Conservation (phyloP, 2,329 filamentous ascomycete species). For the Colletotrichum higginsianum region DNA sequence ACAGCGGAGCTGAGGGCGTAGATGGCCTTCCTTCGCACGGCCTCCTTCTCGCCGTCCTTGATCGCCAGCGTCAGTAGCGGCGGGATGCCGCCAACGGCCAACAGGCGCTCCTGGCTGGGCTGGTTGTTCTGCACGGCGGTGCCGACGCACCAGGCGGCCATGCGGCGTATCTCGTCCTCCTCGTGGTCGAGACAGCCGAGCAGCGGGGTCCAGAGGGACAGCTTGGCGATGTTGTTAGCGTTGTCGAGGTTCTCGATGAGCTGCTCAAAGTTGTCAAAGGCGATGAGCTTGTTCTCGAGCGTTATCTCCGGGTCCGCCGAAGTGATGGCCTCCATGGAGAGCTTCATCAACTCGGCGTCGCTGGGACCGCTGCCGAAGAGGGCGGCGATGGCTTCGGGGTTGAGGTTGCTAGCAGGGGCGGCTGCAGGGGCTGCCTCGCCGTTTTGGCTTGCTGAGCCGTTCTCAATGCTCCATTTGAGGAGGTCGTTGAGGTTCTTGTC, state of each 20-base stretch:
- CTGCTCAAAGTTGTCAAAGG: slow-evolving; percentile 96
- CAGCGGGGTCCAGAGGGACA: slow-evolving; percentile 87
- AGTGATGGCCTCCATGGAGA: slow-evolving; percentile 83
- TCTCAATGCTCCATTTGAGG: slow-evolving; percentile 81
- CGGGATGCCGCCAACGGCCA: slow-evolving; percentile 77
- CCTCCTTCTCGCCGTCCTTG: slow-evolving; percentile 70
- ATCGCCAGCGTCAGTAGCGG: slow-evolving; percentile 77
- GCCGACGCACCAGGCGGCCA: slow-evolving; percentile 94
- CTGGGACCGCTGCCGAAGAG: slow-evolving; percentile 88
- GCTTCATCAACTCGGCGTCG: slow-evolving; percentile 93
- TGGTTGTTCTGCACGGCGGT: slow-evolving; percentile 98
- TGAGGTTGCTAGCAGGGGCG: slow-evolving; percentile 63
- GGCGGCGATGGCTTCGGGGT: slow-evolving; percentile 78
- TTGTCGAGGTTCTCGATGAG: slow-evolving; percentile 95
- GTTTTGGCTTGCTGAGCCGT: slow-evolving; percentile 51
- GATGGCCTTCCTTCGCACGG: slow-evolving; percentile 87
- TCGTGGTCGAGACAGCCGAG: slow-evolving; percentile 77
- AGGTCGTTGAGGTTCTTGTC: slow-evolving; percentile 79
- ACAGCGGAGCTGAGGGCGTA: slow-evolving; percentile 89
- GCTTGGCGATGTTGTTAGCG: slow-evolving; percentile 89
- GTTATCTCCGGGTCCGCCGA: slow-evolving; percentile 73
- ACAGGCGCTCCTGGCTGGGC: slow-evolving; percentile 81
- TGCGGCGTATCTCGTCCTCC: slow-evolving; percentile 81
- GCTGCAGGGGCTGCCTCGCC: slow-evolving; percentile 49
- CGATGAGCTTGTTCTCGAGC: slow-evolving; percentile 83